Conservation (phyloP, 1,284 basidiomycete species). For the Microbotryum silenes-acaulis region DNA sequence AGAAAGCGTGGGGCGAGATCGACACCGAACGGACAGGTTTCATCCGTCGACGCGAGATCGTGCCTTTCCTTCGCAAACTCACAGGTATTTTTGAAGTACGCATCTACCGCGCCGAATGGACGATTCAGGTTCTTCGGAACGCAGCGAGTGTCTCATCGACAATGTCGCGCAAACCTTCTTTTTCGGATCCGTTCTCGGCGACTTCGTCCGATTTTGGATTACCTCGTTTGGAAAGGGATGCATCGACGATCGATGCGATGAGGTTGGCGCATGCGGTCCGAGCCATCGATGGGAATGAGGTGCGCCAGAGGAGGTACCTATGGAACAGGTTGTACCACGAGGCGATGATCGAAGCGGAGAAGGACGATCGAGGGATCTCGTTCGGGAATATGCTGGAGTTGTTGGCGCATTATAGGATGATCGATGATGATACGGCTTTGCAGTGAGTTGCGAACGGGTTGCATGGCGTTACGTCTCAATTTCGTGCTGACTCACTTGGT, state of each 20-base stretch:
- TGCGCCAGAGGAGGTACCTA: conserved; percentile 58
- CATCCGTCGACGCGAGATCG: conserved; percentile 62
- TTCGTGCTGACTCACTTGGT: neutral
- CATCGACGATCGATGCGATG: conserved; percentile 2
- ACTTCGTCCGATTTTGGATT: conserved; percentile 5
- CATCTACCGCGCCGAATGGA: conserved; percentile 66
- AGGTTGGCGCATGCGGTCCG: conserved; percentile 52
- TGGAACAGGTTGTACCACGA: conserved; percentile 78
- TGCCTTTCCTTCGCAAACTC: conserved; percentile 71
- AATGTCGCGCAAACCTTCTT: too few species aligned
- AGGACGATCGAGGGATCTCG: conserved; percentile 70
- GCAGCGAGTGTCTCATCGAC: neutral
- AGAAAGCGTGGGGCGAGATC: conserved; percentile 84
- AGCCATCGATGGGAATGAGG: conserved; percentile 56
- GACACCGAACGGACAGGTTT: conserved; percentile 72
- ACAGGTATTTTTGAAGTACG: conserved; percentile 75
- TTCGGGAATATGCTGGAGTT: conserved; percentile 86
- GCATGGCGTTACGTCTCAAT: too few species aligned
- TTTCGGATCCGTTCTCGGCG: neutral
- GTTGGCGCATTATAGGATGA: conserved; percentile 84
- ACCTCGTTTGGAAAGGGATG: too few species aligned
- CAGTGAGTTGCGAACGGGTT: conserved; percentile 50
- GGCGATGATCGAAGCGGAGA: conserved; percentile 59
- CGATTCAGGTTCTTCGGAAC: conserved; percentile 50
- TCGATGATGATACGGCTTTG: conserved; percentile 79